Evolutionary conservation across 1,284 basidiomycete species (phyloP).

Genomic region (Austroboletus niveus): DNA sequence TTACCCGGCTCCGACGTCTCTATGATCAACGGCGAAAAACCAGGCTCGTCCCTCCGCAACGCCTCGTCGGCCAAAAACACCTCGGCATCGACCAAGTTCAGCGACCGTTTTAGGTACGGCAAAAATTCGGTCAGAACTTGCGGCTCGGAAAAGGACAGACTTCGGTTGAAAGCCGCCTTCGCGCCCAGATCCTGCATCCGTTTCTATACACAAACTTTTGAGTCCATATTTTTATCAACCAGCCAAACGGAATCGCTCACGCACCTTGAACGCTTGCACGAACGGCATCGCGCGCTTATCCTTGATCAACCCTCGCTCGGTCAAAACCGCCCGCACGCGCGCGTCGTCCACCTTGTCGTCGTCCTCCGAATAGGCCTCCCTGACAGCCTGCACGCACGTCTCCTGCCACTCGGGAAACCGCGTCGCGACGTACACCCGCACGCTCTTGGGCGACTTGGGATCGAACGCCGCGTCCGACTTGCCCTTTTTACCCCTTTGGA

Average conservation of each 20-base stretch:
- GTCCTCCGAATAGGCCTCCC: conserved; percentile 63
- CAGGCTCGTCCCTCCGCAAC: conserved; percentile 59
- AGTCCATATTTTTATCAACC: conserved; percentile 22
- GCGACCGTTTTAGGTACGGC: conserved; percentile 83
- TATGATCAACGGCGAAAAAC: conserved; percentile 67
- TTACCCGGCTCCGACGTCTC: conserved; percentile 87
- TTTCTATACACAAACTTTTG: conserved; percentile 51
- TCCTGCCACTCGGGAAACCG: conserved; percentile 96
- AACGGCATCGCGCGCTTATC: conserved; percentile 98
- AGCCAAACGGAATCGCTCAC: conserved; percentile 31
- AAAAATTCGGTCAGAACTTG: conserved; percentile 72
- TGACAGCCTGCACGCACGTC: conserved; percentile 73
- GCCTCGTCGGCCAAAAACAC: conserved; percentile 33
- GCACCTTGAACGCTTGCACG: conserved; percentile 87
- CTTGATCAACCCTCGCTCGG: conserved; percentile 83
- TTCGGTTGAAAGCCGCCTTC: conserved; percentile 82
- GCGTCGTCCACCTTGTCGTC: conserved; percentile 80
- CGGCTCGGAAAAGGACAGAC: conserved; percentile 84
- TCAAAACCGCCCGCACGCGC: conserved; percentile 71
- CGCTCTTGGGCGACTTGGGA: conserved; percentile 81
- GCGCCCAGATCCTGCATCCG: conserved; percentile 80
- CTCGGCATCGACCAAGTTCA: conserved; percentile 67
- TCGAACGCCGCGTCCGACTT: conserved; percentile 59
- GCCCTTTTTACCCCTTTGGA: conserved; percentile 60
- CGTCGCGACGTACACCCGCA: conserved; percentile 88